Evolutionary conservation across 495 filamentous ascomycete genomes (phyloP).

Genomic region (Daldinia loculata): DNA sequence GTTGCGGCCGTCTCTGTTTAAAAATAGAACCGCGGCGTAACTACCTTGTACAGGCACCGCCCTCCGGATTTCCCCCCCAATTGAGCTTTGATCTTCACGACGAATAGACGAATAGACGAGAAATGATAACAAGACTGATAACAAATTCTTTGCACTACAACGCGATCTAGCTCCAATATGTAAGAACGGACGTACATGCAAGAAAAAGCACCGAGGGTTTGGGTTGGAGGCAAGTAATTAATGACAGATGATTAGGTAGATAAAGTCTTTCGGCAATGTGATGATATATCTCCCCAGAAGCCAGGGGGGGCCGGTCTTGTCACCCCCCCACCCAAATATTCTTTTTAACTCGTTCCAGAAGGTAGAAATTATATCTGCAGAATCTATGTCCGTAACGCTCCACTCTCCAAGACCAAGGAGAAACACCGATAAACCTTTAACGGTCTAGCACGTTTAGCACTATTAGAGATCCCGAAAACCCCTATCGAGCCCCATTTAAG

Average conservation of each 20-base stretch:
- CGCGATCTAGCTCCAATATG: constrained; percentile 24
- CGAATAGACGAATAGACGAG: constrained; percentile 4
- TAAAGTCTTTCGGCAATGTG: constrained; percentile 37
- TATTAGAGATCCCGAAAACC: constrained; percentile 28
- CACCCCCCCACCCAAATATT: constrained; percentile 36
- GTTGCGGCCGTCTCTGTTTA: constrained; percentile 18
- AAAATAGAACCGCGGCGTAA: constrained; percentile 39
- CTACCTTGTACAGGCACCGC: constrained; percentile 9
- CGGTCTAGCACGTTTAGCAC: constrained; percentile 15
- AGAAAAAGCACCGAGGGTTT: constrained; percentile 35
- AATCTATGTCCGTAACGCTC: constrained; percentile 19
- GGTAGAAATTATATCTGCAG: constrained; percentile 37
- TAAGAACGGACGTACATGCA: constrained; percentile 37
- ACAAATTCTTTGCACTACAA: constrained; percentile 19
- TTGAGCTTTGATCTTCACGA: constrained; percentile 23
- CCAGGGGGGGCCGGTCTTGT: constrained; percentile 21
- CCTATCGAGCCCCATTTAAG: constrained; percentile 26
- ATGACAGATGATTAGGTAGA: constrained; percentile 25
- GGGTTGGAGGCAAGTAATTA: constrained; percentile 25
- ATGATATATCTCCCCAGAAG: constrained; percentile 20
- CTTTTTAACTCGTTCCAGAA: constrained; percentile 43
- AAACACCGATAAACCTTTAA: constrained; percentile 20
- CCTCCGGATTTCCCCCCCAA: constrained; percentile 5
- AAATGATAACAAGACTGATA: constrained; percentile 16
- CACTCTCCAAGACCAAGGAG: constrained; percentile 22